Evolutionary conservation across 2,329 filamentous ascomycete species (phyloP), one percentile per base, ranked within the genome.

Genomic region (Xylariaceae sp.): DNA sequence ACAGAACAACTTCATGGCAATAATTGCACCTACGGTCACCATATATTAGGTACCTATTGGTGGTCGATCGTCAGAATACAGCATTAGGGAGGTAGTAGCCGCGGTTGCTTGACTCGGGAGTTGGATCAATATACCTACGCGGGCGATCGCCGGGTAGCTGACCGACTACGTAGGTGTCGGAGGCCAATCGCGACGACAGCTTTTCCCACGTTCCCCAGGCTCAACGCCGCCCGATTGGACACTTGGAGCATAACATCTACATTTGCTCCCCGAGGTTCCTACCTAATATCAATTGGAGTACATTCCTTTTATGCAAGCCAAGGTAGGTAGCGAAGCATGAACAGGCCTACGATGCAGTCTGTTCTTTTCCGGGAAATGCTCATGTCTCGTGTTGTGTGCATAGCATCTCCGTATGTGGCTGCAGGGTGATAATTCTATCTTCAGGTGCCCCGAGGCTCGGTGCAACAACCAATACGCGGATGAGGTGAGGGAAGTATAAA

Each of bases 201-300:
- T 49, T 48, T 56, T 26, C 54, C 51, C 56, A 58, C 56, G 56
- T 58, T 48, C 46, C 30, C 45, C 37, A 36, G 32, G 42, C 43
- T 16, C 30, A 46, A 12, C 5, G 30, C 22, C 29, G 19, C 37
- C 40, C 30, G 39, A 42, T 47, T 47, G 41, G 48, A 45, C 34
- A 18, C 39, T 30, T 30, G 29, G 29, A 30, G 29, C 29, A 30
- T 30, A 10, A 7, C 6, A 30, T 10, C 10, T 30, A n/a, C n/a
- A n/a, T 30, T 7, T 30, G 10, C 7, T 10, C 29, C 29, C 29
- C 29, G 10, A 30, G 29, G 29, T 30, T 30, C 29, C 29, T 10
- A 7, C 29, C 29, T 30, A 7, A n/a, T n/a, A n/a, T n/a, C n/a
- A n/a, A 10, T 34, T 30, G 30, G 15, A 12, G 46, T 13, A 10